These are phyloP conservation scores for Liriodendron chinense DNA, from an alignment of 164 flowering plant genomes.

Conservation along the genomic window DNA sequence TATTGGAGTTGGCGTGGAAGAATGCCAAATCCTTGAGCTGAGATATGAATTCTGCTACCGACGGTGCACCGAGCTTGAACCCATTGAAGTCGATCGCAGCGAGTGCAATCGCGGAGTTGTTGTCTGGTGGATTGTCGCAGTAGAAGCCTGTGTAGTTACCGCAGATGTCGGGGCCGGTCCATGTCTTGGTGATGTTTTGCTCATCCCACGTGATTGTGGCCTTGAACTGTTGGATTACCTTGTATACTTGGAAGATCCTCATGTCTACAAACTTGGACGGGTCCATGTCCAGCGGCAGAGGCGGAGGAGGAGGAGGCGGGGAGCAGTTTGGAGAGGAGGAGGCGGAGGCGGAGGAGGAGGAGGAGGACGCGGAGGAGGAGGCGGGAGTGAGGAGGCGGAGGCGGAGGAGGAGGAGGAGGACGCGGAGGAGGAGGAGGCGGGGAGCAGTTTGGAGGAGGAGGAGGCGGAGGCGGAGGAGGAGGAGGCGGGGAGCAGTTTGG, in stretches of 20 bases:
- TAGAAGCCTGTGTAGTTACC: constrained; percentile 47
- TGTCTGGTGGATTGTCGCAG: constrained; percentile 51
- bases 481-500: constrained; percentile 1
- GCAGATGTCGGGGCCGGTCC: constrained; percentile 59
- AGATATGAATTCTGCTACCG: constrained; percentile 22
- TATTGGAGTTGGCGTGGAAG: constrained; percentile 53
- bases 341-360: constrained; percentile 10
- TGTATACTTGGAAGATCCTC: constrained; percentile 25
- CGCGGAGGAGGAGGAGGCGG: neutral
- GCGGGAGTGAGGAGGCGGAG: too few relatives aligned
- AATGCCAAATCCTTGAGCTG: constrained; percentile 34
- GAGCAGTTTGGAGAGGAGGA: too few relatives aligned
- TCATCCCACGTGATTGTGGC: constrained; percentile 45
- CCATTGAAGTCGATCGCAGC: constrained; percentile 45
- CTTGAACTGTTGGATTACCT: constrained; percentile 49
- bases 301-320: neutral
- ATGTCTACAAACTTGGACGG: constrained; percentile 22
- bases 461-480: neutral
- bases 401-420: neutral
- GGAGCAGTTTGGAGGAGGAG: neutral
- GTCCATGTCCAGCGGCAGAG: constrained; percentile 7
- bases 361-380: too few relatives aligned
- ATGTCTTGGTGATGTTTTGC: constrained; percentile 33
- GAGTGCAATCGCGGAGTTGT: constrained; percentile 19
- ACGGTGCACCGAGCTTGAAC: constrained; percentile 16